Base-by-base conservation (phyloP, 1,139 yeast species). In the Taphrina flavorubra region DNA sequence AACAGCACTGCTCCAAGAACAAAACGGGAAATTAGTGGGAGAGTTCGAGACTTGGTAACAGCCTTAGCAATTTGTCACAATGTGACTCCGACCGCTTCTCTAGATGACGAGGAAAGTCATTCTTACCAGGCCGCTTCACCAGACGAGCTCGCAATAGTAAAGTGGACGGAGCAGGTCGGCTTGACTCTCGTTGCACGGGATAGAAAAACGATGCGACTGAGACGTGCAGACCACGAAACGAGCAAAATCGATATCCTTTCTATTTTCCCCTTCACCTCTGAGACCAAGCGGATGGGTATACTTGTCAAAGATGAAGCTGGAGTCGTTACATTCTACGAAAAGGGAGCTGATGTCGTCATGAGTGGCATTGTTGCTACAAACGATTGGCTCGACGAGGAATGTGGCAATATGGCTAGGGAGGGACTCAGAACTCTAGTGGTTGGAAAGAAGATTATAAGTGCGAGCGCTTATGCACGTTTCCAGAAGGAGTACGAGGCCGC, bases 271-370 rank as follows among this genome's bases (percentile, higher is more conserved):
- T 95, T 95, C 79, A 92, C 87, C 75, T 91, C 97, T 0, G 99
- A 95, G 73, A 87, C 96, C 10, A 95, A 95, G 78, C 83, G 99
- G 77, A 95, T 95, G 99, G 99, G 99, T 13, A 86, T 92, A 11
- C 83, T 95, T 53, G 87, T 92, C 0, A 83, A 82, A 69, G 96
- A 90, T 75, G 78, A 81, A 34, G 84, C 82, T 40, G 88, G 86
- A 69, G 97, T 91, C 72, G 78, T 86, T 40, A 89, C 92, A 91
- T 95, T 95, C 77, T 80, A 89, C 77, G 86, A 90, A 76, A 95
- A 95, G 76, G 99, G 99, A 70, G 99, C 99, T 1, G 99, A 95
- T 77, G 87, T 96, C 0, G 97, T 92, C 11, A 94, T 95, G 97
- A 79, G 85, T n/a, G 82, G 81, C 47, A 90, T 94, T 71, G 98